A percentile compares a stretch with the other conserved stretches of the same genome.
phyloP scores from a whole-genome alignment of 1,139 yeast genomes.

The Candida pseudocylindracea region DNA sequence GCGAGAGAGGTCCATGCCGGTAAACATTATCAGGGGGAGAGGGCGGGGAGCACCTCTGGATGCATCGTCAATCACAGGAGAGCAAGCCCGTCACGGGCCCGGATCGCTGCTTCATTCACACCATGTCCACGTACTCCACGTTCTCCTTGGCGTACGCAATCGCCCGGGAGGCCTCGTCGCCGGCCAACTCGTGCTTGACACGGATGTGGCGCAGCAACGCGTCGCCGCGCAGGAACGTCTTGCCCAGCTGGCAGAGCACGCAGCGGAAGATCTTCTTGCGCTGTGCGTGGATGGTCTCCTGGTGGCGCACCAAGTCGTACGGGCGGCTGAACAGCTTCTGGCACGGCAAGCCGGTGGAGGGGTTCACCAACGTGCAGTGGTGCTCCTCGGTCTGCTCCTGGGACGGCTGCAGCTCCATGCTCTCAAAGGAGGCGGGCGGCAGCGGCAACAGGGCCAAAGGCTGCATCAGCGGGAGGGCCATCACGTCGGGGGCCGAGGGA shows the following conservation, averaged over 20 bases:
- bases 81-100: too few relatives aligned
- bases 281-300: conserved; percentile 25
- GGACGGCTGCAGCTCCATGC: not conserved
- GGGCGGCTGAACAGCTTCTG: conserved; percentile 24
- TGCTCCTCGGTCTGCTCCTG: conserved; percentile 2
- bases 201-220: conserved; percentile 26
- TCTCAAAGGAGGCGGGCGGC: not conserved
- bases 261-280: conserved; percentile 25
- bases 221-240: conserved; percentile 25
- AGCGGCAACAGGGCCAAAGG: not conserved
- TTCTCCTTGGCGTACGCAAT: conserved; percentile 58
- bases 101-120: too few relatives aligned
- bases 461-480: not conserved
- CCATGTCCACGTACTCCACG: conserved; percentile 28
- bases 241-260: conserved; percentile 29
- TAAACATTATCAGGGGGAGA: too few relatives aligned
- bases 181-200: conserved; percentile 23
- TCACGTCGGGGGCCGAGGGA: not conserved
- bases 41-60: too few relatives aligned
- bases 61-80: too few relatives aligned
- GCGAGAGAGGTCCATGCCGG: too few relatives aligned
- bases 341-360: conserved; percentile 18
- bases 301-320: conserved; percentile 24
- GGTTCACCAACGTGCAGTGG: conserved; percentile 24
- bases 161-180: conserved; percentile 28